Percentiles rank a stretch among this genome's conserved stretches.
These are phyloP conservation scores for Aspergillus hortae DNA, from an alignment of 2,329 filamentous ascomycete genomes.

Conservation along the genomic window DNA sequence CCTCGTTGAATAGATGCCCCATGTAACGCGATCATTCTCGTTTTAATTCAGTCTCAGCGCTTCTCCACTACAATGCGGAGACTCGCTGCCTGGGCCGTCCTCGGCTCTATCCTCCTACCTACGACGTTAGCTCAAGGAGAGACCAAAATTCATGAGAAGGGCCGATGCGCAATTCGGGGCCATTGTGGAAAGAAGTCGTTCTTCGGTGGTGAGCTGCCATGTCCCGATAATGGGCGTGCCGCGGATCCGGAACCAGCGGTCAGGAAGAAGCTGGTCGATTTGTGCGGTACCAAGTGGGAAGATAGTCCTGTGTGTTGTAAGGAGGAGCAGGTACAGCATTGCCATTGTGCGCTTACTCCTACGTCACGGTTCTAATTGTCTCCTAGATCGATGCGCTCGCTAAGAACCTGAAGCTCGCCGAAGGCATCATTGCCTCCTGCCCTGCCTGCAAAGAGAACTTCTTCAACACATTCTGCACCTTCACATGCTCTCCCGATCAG, in stretches of 20 bases:
- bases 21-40: not conserved
- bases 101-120: conserved; percentile 25
- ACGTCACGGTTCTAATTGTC: not conserved
- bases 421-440: conserved; percentile 85
- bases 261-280: conserved; percentile 71
- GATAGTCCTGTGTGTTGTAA: conserved; percentile 81
- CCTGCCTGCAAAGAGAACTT: conserved; percentile 98
- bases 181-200: conserved; percentile 88
- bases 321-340: conserved; percentile 62
- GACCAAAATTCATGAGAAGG: conserved; percentile 69
- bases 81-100: conserved; percentile 22
- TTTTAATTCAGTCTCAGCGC: not conserved
- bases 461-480: conserved; percentile 96
- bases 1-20: not conserved
- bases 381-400: conserved; percentile 71
- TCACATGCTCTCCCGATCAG: conserved; percentile 96
- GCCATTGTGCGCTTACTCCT: not conserved
- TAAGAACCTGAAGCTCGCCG: conserved; percentile 80
- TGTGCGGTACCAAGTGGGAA: conserved; percentile 87
- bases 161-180: conserved; percentile 84
- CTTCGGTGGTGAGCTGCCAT: conserved; percentile 86
- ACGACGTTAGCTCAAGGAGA: conserved; percentile 28
- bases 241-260: conserved; percentile 67
- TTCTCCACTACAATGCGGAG: conserved; percentile 28
- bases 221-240: conserved; percentile 84